Conservation (phyloP, 352 stramenopile species). For the Pythium dissimile region DNA sequence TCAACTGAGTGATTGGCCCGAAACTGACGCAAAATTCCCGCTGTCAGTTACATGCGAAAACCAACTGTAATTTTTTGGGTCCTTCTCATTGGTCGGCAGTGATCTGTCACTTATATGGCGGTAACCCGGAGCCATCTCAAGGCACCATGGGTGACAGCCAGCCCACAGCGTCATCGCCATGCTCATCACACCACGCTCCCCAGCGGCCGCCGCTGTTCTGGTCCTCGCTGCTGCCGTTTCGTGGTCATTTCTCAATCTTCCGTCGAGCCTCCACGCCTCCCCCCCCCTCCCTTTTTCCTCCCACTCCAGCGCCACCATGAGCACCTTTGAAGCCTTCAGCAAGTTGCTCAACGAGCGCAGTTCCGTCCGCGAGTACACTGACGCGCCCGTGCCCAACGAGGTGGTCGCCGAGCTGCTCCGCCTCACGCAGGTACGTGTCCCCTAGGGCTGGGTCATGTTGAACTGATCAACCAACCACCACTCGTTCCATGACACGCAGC, state of each 20-base stretch:
- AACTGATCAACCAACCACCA: too few species aligned
- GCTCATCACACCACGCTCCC: neutral
- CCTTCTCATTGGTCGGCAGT: too few species aligned
- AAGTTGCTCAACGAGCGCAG: constrained; percentile 17
- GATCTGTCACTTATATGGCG: too few species aligned
- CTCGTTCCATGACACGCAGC: constrained; percentile 4
- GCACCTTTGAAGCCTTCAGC: constrained; percentile 12
- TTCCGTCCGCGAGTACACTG: constrained; percentile 20
- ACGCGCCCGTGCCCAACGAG: constrained; percentile 20
- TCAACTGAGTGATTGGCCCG: too few species aligned
- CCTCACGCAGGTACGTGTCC: constrained; percentile 21
- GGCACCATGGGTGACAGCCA: neutral
- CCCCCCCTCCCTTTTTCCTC: neutral
- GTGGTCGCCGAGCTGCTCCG: constrained; percentile 23
- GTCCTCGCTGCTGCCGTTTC: neutral
- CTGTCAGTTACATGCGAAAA: too few species aligned
- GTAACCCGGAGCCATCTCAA: neutral
- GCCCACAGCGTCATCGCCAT: neutral
- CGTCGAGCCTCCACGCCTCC: neutral
- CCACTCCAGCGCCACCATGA: constrained; percentile 4
- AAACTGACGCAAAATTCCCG: too few species aligned
- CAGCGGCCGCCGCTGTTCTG: neutral
- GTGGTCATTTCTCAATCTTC: constrained; percentile 15
- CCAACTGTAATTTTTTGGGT: too few species aligned
- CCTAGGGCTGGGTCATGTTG: too few species aligned